Percentiles rank a stretch among this genome's conserved stretches.
These are phyloP conservation scores for Fraxinus paxiana DNA, from an alignment of 305 asterid genomes.

Conservation along the genomic window DNA sequence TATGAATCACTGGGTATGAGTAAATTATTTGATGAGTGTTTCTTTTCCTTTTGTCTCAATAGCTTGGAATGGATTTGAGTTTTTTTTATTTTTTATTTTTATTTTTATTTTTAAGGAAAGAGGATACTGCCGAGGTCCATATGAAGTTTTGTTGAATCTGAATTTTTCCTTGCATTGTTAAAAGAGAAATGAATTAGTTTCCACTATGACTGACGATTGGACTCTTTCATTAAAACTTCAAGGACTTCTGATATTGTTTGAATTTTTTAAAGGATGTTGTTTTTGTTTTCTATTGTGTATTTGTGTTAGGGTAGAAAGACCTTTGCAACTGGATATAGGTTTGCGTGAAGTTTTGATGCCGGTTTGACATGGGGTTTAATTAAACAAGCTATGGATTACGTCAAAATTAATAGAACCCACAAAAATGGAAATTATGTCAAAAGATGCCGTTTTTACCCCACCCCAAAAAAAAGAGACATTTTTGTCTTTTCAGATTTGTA, in stretches of 20 bases:
- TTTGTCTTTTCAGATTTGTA: not conserved
- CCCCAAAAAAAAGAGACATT: too few species aligned
- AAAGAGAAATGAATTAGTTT: not conserved
- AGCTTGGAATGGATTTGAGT: not conserved
- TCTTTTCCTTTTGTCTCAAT: slow-evolving; percentile 9
- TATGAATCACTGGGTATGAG: not conserved
- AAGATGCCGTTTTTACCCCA: not conserved
- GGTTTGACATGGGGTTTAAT: not conserved
- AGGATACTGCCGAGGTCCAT: not conserved
- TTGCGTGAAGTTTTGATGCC: slow-evolving; percentile 5
- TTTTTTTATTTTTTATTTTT: too few species aligned
- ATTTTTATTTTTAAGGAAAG: not conserved
- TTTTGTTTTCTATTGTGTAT: not conserved
- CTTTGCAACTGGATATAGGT: not conserved
- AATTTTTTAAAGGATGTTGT: not conserved
- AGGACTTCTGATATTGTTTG: not conserved
- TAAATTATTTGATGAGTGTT: not conserved
- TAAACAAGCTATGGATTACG: not conserved
- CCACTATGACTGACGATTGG: not conserved
- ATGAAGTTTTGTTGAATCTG: not conserved
- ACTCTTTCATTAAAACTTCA: not conserved
- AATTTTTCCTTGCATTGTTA: not conserved
- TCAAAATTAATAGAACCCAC: not conserved
- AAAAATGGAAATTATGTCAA: not conserved
- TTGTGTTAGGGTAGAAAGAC: not conserved